phyloP scores from a whole-genome alignment of 164 flowering plant genomes.

The Litsea cubeba region DNA sequence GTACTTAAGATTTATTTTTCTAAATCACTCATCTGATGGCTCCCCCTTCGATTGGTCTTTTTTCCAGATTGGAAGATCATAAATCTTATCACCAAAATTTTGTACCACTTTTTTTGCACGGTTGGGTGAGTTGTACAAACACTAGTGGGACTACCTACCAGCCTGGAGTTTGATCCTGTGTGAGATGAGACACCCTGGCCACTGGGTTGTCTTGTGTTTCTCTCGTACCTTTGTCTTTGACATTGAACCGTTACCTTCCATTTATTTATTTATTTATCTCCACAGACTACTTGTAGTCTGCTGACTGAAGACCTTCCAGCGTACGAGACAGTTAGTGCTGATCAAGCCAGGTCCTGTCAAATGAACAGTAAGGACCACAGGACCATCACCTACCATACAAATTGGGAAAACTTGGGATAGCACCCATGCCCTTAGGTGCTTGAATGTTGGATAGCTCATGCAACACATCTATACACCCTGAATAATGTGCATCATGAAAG shows the following conservation, averaged over 20 bases:
- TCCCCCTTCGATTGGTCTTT: background rate
- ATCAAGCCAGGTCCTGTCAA: background rate
- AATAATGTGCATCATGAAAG: background rate
- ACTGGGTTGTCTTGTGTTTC: no score
- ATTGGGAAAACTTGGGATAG: background rate
- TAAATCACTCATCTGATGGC: background rate
- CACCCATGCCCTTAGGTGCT: background rate
- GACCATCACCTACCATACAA: background rate
- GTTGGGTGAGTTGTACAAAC: no score
- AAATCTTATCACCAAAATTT: no score
- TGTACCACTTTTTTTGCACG: no score
- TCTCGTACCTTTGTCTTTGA: no score
- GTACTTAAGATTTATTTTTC: no score
- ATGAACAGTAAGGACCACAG: background rate
- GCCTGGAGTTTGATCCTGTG: no score
- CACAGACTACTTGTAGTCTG: background rate
- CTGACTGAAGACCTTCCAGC: background rate
- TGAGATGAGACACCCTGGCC: no score
- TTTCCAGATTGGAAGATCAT: background rate
- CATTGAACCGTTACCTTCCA: no score
- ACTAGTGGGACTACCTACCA: no score
- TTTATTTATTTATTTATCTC: no score
- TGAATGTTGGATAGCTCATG: background rate
- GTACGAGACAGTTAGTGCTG: background rate
- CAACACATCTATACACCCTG: background rate